These are phyloP conservation scores for Osmozyma mogii DNA, from an alignment of 805 yeast species.

Conservation along the genomic window DNA sequence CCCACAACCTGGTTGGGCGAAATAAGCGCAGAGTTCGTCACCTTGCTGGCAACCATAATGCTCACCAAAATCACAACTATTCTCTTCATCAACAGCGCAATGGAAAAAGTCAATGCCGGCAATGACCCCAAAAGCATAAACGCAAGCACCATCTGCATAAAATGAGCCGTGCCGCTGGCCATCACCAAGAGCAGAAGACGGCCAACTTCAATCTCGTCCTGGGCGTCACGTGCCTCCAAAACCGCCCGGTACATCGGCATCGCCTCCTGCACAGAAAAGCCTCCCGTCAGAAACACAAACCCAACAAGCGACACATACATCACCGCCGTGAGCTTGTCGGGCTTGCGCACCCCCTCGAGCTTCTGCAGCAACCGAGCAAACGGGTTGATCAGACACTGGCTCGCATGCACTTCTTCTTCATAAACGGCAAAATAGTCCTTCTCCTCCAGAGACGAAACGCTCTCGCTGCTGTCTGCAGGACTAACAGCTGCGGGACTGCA, in stretches of 20 bases:
- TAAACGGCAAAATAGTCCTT: slow-evolving; percentile 5
- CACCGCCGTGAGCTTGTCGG: slow-evolving; percentile 76
- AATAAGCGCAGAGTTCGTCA: slow-evolving; percentile 14
- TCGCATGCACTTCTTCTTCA: slow-evolving; percentile 11
- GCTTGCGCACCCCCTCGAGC: slow-evolving; percentile 31
- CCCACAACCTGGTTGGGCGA: slow-evolving; percentile 42
- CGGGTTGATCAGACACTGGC: slow-evolving; percentile 15
- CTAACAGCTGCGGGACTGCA: background rate
- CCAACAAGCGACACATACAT: slow-evolving; percentile 76
- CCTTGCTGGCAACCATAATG: slow-evolving; percentile 44
- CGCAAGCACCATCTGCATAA: slow-evolving; percentile 71
- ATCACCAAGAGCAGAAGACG: too few species aligned
- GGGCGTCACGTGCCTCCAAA: slow-evolving; percentile 4
- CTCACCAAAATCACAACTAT: slow-evolving; percentile 78
- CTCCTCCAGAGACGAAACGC: too few species aligned
- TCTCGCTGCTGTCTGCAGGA: background rate
- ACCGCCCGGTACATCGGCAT: slow-evolving; percentile 22
- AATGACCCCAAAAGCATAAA: slow-evolving; percentile 74
- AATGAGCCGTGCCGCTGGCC: too few species aligned
- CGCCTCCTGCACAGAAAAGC: slow-evolving; percentile 65
- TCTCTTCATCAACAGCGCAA: slow-evolving; percentile 82
- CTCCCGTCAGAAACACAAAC: slow-evolving; percentile 59
- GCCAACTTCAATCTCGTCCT: too few species aligned
- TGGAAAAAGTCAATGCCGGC: slow-evolving; percentile 78
- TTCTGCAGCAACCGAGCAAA: slow-evolving; percentile 6